phyloP scores from a whole-genome alignment of 176 grass and related monocot genomes.

The Cenchrus fungigraminus region DNA sequence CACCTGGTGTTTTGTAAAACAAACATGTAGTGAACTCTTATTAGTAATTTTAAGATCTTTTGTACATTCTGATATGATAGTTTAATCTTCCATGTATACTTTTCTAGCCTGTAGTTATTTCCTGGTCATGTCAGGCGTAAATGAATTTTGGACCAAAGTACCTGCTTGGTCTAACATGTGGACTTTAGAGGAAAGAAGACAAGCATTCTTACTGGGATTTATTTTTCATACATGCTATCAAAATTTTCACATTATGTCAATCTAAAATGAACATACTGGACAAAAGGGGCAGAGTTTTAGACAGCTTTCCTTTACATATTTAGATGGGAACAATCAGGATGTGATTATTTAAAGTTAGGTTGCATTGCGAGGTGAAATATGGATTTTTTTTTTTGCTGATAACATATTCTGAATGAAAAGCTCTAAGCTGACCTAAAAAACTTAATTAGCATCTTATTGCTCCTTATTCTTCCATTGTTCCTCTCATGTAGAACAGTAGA shows the following conservation, averaged over 20 bases:
- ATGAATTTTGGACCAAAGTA: not conserved
- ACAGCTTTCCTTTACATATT: not conserved
- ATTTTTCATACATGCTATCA: not conserved
- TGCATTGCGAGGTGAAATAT: not conserved
- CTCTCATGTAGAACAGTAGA: not conserved
- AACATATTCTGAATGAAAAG: slow-evolving; percentile 11
- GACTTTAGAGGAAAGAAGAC: no score
- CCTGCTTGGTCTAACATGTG: not conserved
- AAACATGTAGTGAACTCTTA: not conserved
- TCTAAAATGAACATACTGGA: no score
- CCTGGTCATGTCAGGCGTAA: not conserved
- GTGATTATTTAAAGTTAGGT: not conserved
- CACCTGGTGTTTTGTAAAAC: not conserved
- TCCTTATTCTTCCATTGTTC: not conserved
- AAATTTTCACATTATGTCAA: not conserved
- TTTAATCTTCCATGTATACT: not conserved
- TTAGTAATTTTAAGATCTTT: not conserved
- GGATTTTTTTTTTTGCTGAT: not conserved
- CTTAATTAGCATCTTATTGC: not conserved
- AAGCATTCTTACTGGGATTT: not conserved
- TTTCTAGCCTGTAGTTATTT: not conserved
- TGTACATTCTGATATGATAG: not conserved
- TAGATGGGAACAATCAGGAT: not conserved
- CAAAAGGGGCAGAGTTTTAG: not conserved
- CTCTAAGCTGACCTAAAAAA: not conserved